phyloP scores from a whole-genome alignment of 202 grass and related monocot genomes.

The Sporobolus alterniflorus region DNA sequence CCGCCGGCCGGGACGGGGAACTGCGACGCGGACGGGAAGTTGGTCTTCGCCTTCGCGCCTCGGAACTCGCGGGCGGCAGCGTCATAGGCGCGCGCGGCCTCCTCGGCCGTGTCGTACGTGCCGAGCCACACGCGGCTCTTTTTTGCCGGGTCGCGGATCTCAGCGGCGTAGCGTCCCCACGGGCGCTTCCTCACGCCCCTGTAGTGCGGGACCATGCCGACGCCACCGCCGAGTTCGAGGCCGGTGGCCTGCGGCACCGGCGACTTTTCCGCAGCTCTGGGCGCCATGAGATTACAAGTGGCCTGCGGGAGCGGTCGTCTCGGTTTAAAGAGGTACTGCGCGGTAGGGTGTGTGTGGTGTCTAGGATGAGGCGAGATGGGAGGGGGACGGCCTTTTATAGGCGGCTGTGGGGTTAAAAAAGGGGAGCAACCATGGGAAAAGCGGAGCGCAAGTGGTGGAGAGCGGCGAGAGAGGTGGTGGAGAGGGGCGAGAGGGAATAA shows the following conservation, averaged over 20 bases:
- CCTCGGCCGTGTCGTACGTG: slow-evolving; percentile 77
- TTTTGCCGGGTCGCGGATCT: slow-evolving; percentile 85
- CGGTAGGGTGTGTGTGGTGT: not conserved
- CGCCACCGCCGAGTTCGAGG: slow-evolving; percentile 32
- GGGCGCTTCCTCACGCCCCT: slow-evolving; percentile 78
- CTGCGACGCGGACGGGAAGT: slow-evolving; percentile 53
- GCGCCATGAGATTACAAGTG: slow-evolving; percentile 53
- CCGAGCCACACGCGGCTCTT: slow-evolving; percentile 89
- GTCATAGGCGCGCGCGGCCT: slow-evolving; percentile 78
- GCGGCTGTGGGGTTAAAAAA: slow-evolving; percentile 40
- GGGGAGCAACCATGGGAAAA: slow-evolving; percentile 27
- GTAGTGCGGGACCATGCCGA: slow-evolving; percentile 46
- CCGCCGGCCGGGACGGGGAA: not conserved
- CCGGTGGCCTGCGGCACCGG: slow-evolving; percentile 21
- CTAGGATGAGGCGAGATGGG: slow-evolving; percentile 32
- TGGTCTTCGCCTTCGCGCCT: slow-evolving; percentile 71
- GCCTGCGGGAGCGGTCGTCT: slow-evolving; percentile 24
- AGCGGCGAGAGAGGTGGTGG: slow-evolving; percentile 67
- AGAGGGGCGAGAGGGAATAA: slow-evolving; percentile 66
- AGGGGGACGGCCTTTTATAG: slow-evolving; percentile 52
- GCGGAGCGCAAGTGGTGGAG: slow-evolving; percentile 53
- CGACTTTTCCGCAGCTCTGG: slow-evolving; percentile 41
- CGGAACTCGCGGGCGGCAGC: slow-evolving; percentile 69
- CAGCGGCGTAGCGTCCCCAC: slow-evolving; percentile 70
- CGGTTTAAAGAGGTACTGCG: slow-evolving; percentile 10